Evolutionary conservation across 129 eudicot genomes (phyloP), one percentile per base, ranked within the genome.

Genomic region (Lonicera japonica): DNA sequence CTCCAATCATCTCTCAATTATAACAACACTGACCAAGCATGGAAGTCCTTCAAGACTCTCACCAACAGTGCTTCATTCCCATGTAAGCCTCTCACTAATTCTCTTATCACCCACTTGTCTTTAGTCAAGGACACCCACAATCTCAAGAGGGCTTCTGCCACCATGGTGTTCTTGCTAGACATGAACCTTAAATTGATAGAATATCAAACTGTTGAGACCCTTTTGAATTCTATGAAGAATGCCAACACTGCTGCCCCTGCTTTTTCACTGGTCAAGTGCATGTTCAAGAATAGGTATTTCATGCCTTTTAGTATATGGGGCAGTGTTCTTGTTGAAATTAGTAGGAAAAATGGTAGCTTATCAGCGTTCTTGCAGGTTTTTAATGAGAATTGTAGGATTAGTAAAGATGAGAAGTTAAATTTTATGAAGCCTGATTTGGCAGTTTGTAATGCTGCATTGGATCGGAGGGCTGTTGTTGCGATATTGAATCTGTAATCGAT

Each of bases 31-130:
- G 89, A 92, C 67, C 95, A 84, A 64, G 98, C 96, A 8, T 92
- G 98, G 98, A 92, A 92, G 71, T 82, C 81, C 1, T 91, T 91
- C 83, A 92, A 87, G 78, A 21, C 95, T 7, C 78, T 92, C 40
- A 84, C 96, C 24, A 73, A 70, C 51, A 10, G 62, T 24, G 67
- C 86, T 34, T 72, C 76, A 11, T 78, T 80, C 64, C 96, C 95
- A 54, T 80, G 88, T 80, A 91, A 92, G 96, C 47, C 66, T 13
- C 78, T 92, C 17, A 63, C 84, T 8, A 92, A 84, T 43, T 84
- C 88, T 36, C 48, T 92, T 25, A 87, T 92, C 40, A 56, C 76
- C 45, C 84, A 87, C 51, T 73, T 92, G 72, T 84, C 79, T 71
- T 76, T 74, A 1, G 36, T 67, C 25, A 53, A 46, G 15, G 86